Conservation (phyloP, 345 rosid genomes). For the Brassica cretica region DNA sequence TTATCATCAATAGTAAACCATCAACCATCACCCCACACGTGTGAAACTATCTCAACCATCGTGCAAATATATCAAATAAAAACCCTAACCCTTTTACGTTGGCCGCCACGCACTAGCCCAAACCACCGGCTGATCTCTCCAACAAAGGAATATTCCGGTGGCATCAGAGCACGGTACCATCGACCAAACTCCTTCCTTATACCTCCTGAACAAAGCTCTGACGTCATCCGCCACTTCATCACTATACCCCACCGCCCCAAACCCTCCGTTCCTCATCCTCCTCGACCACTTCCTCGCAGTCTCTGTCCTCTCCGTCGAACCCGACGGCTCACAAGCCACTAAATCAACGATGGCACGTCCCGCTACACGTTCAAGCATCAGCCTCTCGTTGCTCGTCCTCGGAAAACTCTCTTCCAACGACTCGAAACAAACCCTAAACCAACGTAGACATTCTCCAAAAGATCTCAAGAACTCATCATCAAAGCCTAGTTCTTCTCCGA, state of each 20-base stretch:
- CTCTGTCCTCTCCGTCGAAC: constrained; percentile 77
- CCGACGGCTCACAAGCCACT: constrained; percentile 67
- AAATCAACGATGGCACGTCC: constrained; percentile 79
- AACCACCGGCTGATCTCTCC: constrained; percentile 94
- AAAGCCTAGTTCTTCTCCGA: constrained; percentile 51
- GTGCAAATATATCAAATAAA: not conserved
- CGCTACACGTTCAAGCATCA: constrained; percentile 83
- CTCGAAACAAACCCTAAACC: constrained; percentile 95
- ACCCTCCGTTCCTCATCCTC: constrained; percentile 62
- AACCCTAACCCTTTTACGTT: constrained; percentile 26
- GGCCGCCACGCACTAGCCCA: constrained; percentile 99
- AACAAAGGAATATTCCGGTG: constrained; percentile 87
- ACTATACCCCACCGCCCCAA: constrained; percentile 51
- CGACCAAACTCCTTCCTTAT: constrained; percentile 84
- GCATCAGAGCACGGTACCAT: constrained; percentile 67
- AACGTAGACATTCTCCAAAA: constrained; percentile 71
- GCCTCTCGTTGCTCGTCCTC: constrained; percentile 73
- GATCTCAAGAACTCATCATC: constrained; percentile 60
- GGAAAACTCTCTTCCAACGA: constrained; percentile 77
- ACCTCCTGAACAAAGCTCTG: constrained; percentile 87
- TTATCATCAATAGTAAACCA: constrained; percentile 18
- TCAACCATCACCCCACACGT: constrained; percentile 45
- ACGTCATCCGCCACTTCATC: constrained; percentile 92
- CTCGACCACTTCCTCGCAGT: constrained; percentile 75
- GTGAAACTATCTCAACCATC: constrained; percentile 40